A percentile compares a stretch with the other conserved stretches of the same genome.
Evolutionary conservation across 352 stramenopile species (phyloP).

Genomic region (Phytophthora europaea): DNA sequence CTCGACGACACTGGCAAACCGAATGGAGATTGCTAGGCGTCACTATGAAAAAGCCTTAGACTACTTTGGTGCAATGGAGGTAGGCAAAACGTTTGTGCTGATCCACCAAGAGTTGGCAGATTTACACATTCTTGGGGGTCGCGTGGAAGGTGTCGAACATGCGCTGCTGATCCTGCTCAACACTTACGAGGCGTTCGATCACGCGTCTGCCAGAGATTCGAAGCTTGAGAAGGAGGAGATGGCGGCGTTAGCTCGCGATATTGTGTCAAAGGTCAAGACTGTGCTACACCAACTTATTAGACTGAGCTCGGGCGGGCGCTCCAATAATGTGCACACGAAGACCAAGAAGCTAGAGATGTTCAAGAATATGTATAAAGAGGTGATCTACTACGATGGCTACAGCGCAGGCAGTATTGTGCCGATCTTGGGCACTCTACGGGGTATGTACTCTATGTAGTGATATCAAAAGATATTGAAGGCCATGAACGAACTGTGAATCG

Average conservation of each 20-base stretch:
- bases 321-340: slow-evolving; percentile 36
- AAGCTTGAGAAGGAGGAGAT: slow-evolving; percentile 43
- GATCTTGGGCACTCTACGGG: slow-evolving; percentile 64
- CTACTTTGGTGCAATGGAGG: slow-evolving; percentile 78
- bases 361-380: slow-evolving; percentile 90
- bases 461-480: not conserved
- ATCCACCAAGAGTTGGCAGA: slow-evolving; percentile 87
- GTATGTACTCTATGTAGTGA: slow-evolving; percentile 67
- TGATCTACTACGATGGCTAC: slow-evolving; percentile 77
- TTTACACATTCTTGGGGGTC: slow-evolving; percentile 73
- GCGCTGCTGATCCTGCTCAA: slow-evolving; percentile 81
- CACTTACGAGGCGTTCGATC: slow-evolving; percentile 77
- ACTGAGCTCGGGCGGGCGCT: slow-evolving; percentile 30
- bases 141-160: slow-evolving; percentile 81
- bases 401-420: slow-evolving; percentile 53
- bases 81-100: slow-evolving; percentile 83
- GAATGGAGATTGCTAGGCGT: slow-evolving; percentile 84
- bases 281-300: slow-evolving; percentile 77
- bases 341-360: slow-evolving; percentile 73
- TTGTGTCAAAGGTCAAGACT: slow-evolving; percentile 67
- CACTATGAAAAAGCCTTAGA: slow-evolving; percentile 87
- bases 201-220: slow-evolving; percentile 11
- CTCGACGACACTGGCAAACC: slow-evolving; percentile 57
- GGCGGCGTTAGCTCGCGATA: slow-evolving; percentile 45
- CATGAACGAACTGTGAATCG: too few species aligned